Evolutionary conservation across 2,329 filamentous ascomycete species (phyloP), one percentile per base, ranked within the genome.

Genomic region (Cadophora malorum): DNA sequence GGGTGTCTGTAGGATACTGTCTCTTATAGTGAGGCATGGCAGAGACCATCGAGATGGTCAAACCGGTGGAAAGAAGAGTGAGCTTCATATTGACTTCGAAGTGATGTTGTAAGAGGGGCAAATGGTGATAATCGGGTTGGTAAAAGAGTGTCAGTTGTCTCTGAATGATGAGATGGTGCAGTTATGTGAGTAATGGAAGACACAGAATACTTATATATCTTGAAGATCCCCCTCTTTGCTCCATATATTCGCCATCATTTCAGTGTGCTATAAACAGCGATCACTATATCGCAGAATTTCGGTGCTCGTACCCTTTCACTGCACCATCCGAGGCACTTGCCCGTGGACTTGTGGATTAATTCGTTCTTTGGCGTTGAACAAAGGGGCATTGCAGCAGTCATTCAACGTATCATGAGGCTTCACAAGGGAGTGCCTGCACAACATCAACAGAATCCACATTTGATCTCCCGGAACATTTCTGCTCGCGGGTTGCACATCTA

Each of bases 1-100:
- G 33, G 16, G 21, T 28, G 3, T 19, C 47, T 52, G 41, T 60
- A 23, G n/a, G 55, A 56, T 38, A 60, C 31, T 52, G 28, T 21
- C 60, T 25, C 41, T 49, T 21, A 45, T 64, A 64, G 2, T 59
- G 41, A 55, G 64, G 64, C 9, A 38, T 63, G 23, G 64, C 59
- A 38, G 64, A 56, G 23, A 35, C 59, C 35, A 66, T 38, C 5
- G 47, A 21, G 31, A 56, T 23, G 16, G 25, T 25, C 10, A 55
- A 49, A 19, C 41, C 12, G 4, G 41, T 28, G 16, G 64, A 66
- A 31, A 63, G 33, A 21, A 56, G 14, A 19, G 58, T 58, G 25
- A 63, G 35, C 65, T 63, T 66, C 65, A 66, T 66, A 9, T 45
- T 61, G 55, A 14, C 4, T 38, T 10, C 9, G 4, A 9, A 38